These are phyloP conservation scores for Didymella pomorum DNA, from an alignment of 2,329 filamentous ascomycete genomes.

Conservation along the genomic window DNA sequence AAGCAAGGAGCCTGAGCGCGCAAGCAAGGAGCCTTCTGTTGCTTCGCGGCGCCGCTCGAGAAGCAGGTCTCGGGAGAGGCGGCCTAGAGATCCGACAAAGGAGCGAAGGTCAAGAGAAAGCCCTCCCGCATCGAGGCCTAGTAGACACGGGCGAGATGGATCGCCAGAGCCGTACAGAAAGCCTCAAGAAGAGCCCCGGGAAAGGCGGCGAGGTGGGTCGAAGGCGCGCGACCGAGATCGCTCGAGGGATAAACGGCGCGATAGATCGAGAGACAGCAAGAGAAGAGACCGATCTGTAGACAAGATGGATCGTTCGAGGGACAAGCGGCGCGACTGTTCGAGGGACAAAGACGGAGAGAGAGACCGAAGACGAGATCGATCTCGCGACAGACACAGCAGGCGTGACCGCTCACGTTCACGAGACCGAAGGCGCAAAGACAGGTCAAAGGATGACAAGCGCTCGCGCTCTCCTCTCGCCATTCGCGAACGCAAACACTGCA, in stretches of 20 bases:
- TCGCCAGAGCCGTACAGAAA: constrained; percentile 44
- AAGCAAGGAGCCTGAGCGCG: constrained; percentile 22
- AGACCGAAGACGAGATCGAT: constrained; percentile 17
- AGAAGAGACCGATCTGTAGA: constrained; percentile 23
- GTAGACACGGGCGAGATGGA: constrained; percentile 21
- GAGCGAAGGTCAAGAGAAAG: constrained; percentile 27
- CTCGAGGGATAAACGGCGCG: constrained; percentile 30
- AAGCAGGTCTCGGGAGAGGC: constrained; percentile 27
- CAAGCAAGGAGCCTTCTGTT: constrained; percentile 22
- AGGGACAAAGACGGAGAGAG: constrained; percentile 30
- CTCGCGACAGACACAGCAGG: constrained; percentile 24
- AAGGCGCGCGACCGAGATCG: constrained; percentile 22
- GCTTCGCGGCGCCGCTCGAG: constrained; percentile 23
- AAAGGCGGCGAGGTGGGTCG: constrained; percentile 24
- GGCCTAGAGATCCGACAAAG: constrained; percentile 21
- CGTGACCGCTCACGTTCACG: constrained; percentile 24
- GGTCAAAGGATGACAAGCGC: constrained; percentile 25
- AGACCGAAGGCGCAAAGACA: constrained; percentile 28
- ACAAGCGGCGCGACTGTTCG: constrained; percentile 24
- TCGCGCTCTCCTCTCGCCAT: constrained; percentile 39
- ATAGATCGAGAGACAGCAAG: constrained; percentile 27
- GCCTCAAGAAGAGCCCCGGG: constrained; percentile 28
- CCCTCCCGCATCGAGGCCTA: constrained; percentile 21
- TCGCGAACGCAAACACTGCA: constrained; percentile 35
- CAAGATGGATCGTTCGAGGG: constrained; percentile 28